These are phyloP conservation scores for Cladosporium sp. DNA, from an alignment of 2,329 filamentous ascomycete species.

Conservation along the genomic window DNA sequence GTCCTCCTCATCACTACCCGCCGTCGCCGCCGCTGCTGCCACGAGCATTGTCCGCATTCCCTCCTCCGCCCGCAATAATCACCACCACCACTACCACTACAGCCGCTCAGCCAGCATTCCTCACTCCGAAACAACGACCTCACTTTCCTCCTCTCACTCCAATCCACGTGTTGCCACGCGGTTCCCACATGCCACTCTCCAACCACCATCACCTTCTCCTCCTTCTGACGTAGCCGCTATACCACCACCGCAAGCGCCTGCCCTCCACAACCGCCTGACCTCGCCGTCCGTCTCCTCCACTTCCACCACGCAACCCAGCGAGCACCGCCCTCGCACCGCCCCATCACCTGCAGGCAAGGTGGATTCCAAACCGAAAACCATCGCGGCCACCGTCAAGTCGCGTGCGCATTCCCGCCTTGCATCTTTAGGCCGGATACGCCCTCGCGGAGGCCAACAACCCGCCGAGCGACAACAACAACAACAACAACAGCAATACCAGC, in stretches of 20 bases:
- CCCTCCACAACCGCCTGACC: neutral
- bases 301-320: neutral
- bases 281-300: neutral
- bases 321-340: slow-evolving; percentile 9
- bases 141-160: neutral
- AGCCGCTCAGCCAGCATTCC: neutral
- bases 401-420: slow-evolving; percentile 30
- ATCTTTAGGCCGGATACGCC: slow-evolving; percentile 27
- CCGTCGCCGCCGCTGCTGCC: neutral
- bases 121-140: neutral
- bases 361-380: slow-evolving; percentile 26
- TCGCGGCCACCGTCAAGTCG: slow-evolving; percentile 23
- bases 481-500: neutral
- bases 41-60: slow-evolving; percentile 7
- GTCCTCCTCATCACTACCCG: slow-evolving; percentile 3
- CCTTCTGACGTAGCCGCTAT: slow-evolving; percentile 10
- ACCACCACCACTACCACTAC: too few relatives aligned
- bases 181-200: slow-evolving; percentile 1
- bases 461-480: neutral
- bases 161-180: slow-evolving; percentile 11
- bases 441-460: slow-evolving; percentile 19
- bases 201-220: too few relatives aligned
- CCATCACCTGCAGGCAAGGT: slow-evolving; percentile 22
- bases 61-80: slow-evolving; percentile 5
- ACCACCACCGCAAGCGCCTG: neutral